Percentiles rank a stretch among this genome's conserved stretches.
Evolutionary conservation across 805 yeast genomes (phyloP).

Genomic region (Saccharomycopsis guyanensis): DNA sequence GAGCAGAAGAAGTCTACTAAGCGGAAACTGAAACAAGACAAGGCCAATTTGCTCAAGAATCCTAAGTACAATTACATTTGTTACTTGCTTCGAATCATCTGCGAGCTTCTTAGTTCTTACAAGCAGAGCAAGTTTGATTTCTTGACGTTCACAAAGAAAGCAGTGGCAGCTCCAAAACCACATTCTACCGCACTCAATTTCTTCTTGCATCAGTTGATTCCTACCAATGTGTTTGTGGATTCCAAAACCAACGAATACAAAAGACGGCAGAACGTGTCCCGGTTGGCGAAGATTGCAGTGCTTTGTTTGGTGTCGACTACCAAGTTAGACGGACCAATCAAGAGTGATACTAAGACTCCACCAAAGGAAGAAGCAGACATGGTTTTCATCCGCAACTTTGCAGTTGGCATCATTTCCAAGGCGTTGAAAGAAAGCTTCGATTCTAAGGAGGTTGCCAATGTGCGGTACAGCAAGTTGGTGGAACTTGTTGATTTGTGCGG

Average conservation of each 20-base stretch:
- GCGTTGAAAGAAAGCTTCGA: constrained; percentile 46
- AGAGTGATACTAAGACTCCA: constrained; percentile 34
- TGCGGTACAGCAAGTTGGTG: constrained; percentile 46
- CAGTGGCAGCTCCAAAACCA: constrained; percentile 46
- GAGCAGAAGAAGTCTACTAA: constrained; percentile 24
- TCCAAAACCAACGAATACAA: constrained; percentile 34
- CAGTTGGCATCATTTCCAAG: constrained; percentile 59
- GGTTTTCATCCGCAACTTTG: constrained; percentile 64
- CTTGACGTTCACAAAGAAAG: constrained; percentile 63
- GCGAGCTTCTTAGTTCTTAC: constrained; percentile 72
- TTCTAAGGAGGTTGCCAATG: constrained; percentile 31
- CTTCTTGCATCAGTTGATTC: constrained; percentile 65
- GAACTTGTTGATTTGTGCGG: constrained; percentile 43
- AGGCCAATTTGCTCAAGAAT: constrained; percentile 39
- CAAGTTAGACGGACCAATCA: constrained; percentile 34
- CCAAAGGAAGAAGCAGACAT: constrained; percentile 55
- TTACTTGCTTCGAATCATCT: constrained; percentile 57
- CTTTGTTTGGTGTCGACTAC: constrained; percentile 56
- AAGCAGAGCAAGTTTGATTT: constrained; percentile 77
- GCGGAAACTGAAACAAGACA: constrained; percentile 14
- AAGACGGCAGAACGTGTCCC: constrained; percentile 50
- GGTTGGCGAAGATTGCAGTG: constrained; percentile 54
- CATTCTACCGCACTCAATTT: constrained; percentile 71
- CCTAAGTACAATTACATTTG: constrained; percentile 56
- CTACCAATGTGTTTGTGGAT: constrained; percentile 38